Evolutionary conservation across 2,329 filamentous ascomycete genomes (phyloP).

Genomic region (Pestalotiopsis sp.): DNA sequence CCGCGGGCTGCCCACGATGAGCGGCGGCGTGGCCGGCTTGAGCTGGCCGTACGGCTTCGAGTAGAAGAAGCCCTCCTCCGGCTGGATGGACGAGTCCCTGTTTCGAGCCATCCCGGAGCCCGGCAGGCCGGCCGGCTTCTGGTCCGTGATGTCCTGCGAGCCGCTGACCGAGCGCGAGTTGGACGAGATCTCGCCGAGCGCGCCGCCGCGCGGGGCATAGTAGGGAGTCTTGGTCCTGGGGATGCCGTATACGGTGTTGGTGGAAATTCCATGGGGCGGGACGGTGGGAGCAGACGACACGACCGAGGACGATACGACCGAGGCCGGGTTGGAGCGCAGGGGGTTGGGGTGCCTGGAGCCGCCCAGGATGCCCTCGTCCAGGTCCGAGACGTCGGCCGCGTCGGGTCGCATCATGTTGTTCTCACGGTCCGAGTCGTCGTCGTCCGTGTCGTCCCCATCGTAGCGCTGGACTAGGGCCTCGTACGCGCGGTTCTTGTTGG

Average conservation of each 20-base stretch:
- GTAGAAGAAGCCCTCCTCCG: slow-evolving; percentile 49
- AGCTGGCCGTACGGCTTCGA: slow-evolving; percentile 63
- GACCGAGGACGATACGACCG: slow-evolving; percentile 6
- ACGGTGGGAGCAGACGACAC: slow-evolving; percentile 18
- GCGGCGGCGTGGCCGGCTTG: slow-evolving; percentile 53
- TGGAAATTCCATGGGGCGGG: slow-evolving; percentile 5
- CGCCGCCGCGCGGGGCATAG: slow-evolving; percentile 27
- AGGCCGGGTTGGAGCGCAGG: slow-evolving; percentile 52
- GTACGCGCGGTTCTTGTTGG: slow-evolving; percentile 42
- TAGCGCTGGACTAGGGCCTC: slow-evolving; percentile 49
- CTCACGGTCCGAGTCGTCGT: slow-evolving; percentile 26
- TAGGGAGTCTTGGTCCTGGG: slow-evolving; percentile 33
- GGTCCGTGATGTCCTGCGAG: slow-evolving; percentile 50
- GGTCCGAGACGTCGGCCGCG: slow-evolving; percentile 41
- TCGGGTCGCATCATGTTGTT: slow-evolving; percentile 23
- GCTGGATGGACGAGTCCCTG: slow-evolving; percentile 51
- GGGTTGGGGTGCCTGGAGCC: slow-evolving; percentile 50
- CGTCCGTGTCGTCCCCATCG: slow-evolving; percentile 28
- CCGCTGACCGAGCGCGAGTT: slow-evolving; percentile 46
- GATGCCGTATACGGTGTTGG: slow-evolving; percentile 5
- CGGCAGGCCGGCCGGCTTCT: slow-evolving; percentile 23
- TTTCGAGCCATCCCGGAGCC: slow-evolving; percentile 16
- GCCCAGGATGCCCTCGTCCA: slow-evolving; percentile 28
- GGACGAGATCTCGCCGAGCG: slow-evolving; percentile 47
- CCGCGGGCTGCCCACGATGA: slow-evolving; percentile 51